phyloP scores from a whole-genome alignment of 805 yeast genomes.

The Kodamaea fukazawae region DNA sequence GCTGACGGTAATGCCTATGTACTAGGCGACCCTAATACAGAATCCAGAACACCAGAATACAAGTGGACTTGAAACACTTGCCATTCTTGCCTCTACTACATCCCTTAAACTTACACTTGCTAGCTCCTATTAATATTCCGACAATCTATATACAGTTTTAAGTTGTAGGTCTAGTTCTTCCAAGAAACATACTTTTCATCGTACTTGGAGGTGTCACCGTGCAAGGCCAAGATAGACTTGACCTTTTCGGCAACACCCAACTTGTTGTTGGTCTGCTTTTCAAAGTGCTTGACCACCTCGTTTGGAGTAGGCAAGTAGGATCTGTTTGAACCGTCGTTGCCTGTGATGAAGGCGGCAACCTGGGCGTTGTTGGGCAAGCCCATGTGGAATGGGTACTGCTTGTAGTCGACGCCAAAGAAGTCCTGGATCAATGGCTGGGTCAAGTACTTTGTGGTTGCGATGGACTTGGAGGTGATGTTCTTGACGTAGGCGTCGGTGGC shows the following conservation, averaged over 20 bases:
- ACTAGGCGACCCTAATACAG: too few species aligned
- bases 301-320: constrained; percentile 64
- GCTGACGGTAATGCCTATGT: too few species aligned
- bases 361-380: constrained; percentile 77
- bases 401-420: constrained; percentile 39
- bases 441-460: constrained; percentile 23
- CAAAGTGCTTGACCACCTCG: constrained; percentile 68
- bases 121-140: too few species aligned
- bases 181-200: constrained; percentile 43
- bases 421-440: constrained; percentile 36
- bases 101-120: too few species aligned
- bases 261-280: constrained; percentile 46
- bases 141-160: constrained; percentile 15
- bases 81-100: too few species aligned
- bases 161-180: constrained; percentile 22
- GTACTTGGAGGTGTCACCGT: constrained; percentile 42
- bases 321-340: constrained; percentile 63
- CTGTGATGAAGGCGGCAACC: constrained; percentile 64
- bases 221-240: constrained; percentile 55
- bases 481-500: constrained; percentile 21
- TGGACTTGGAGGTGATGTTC: constrained; percentile 19
- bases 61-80: too few species aligned
- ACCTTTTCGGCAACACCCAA: constrained; percentile 63
- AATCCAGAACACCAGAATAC: too few species aligned
- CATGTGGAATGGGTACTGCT: constrained; percentile 57